Percentiles rank a stretch among this genome's conserved stretches.
phyloP scores from a whole-genome alignment of 352 stramenopile species.

The Pythium guiyangense region DNA sequence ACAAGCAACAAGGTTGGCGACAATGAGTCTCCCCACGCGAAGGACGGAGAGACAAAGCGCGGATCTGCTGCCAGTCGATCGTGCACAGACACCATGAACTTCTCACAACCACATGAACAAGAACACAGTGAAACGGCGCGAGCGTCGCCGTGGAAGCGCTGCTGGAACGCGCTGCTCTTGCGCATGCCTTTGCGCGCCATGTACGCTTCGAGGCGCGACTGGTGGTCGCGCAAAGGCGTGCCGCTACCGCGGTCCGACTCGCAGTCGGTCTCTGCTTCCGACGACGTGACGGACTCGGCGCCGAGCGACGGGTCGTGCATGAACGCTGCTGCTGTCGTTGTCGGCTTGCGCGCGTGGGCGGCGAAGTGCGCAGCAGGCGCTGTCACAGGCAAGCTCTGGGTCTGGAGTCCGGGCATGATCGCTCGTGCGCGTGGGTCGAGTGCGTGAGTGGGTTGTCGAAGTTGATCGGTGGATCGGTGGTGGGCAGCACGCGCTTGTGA shows the following conservation, averaged over 20 bases:
- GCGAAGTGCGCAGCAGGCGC: not conserved
- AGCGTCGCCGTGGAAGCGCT: slow-evolving; percentile 6
- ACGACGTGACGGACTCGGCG: slow-evolving; percentile 34
- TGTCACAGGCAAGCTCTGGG: slow-evolving; percentile 32
- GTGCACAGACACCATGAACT: no score
- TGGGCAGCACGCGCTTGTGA: not conserved
- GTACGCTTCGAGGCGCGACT: slow-evolving; percentile 45
- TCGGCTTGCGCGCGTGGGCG: not conserved
- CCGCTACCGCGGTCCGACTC: slow-evolving; percentile 52
- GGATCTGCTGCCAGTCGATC: no score
- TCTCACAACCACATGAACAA: no score
- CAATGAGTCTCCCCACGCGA: no score
- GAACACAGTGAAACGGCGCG: not conserved
- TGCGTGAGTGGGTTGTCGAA: not conserved
- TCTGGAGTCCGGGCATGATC: slow-evolving; percentile 14
- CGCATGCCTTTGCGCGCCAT: slow-evolving; percentile 23
- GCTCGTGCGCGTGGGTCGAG: no score
- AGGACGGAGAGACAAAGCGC: no score
- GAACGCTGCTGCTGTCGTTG: not conserved
- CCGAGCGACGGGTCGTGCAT: slow-evolving; percentile 12
- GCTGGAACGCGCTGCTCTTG: slow-evolving; percentile 20
- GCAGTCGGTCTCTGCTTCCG: slow-evolving; percentile 64
- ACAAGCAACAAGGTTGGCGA: no score
- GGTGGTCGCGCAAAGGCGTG: slow-evolving; percentile 39
- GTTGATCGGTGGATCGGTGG: no score